Conservation (phyloP, 768 basidiomycete genomes). For the Clathrus columnatus region DNA sequence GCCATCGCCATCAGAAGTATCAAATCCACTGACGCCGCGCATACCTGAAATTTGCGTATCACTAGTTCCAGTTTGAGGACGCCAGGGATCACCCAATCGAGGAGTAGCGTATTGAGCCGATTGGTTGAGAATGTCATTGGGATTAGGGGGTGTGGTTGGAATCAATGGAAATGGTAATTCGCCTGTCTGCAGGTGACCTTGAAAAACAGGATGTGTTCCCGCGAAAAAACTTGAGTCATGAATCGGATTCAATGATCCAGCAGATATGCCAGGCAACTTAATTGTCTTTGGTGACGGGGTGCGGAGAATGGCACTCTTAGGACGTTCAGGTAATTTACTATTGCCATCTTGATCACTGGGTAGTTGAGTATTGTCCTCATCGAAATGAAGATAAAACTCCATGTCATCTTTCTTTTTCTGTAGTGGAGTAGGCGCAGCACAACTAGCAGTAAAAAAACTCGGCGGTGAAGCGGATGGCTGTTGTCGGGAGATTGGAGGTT, state of each 20-base stretch:
- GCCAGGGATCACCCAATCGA: not conserved
- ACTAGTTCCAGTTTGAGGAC: not conserved
- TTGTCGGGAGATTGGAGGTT: not conserved
- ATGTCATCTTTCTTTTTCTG: not conserved
- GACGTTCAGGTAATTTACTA: not conserved
- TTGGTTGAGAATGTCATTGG: not conserved
- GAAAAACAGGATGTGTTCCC: not conserved
- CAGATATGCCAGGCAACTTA: not conserved
- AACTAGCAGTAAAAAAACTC: not conserved
- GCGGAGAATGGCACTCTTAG: not conserved
- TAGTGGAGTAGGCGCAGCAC: not conserved
- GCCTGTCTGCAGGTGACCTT: not conserved
- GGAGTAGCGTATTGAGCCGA: slow-evolving; percentile 1
- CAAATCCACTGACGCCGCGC: not conserved
- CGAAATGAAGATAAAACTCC: not conserved
- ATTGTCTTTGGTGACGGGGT: not conserved
- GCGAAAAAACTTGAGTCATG: slow-evolving; percentile 1
- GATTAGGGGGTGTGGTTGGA: not conserved
- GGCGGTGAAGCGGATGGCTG: not conserved
- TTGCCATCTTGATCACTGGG: not conserved
- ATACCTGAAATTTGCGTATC: not conserved
- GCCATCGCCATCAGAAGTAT: not conserved
- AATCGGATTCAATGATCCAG: not conserved
- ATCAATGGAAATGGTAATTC: not conserved
- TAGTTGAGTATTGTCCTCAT: not conserved